These are phyloP conservation scores for Zea mays DNA, from an alignment of 176 grass and related monocot genomes.

Conservation along the genomic window Zm-B73-REFERENCE-NAM-5.0 NC_050097.1:173209501-173210000, in stretches of 20 bases:
- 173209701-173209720: background rate
- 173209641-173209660: conserved; percentile 89
- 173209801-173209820: conserved; percentile 11
- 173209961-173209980: too few species aligned
- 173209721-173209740: background rate
- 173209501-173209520: conserved; percentile 94
- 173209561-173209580: background rate
- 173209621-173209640: conserved; percentile 91
- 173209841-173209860: background rate
- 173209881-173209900: too few species aligned
- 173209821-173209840: background rate
- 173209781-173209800: background rate
- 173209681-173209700: conserved; percentile 46
- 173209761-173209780: background rate
- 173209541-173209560: background rate
- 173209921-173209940: too few species aligned
- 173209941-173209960: too few species aligned
- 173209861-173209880: too few species aligned
- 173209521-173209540: conserved; percentile 68
- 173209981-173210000: too few species aligned
- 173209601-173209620: conserved; percentile 15
- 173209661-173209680: conserved; percentile 82
- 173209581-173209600: conserved; percentile 12
- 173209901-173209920: too few species aligned
- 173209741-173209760: background rate